Evolutionary conservation across 2,329 filamentous ascomycete species (phyloP).

Genomic region (Epichloe festucae): DNA sequence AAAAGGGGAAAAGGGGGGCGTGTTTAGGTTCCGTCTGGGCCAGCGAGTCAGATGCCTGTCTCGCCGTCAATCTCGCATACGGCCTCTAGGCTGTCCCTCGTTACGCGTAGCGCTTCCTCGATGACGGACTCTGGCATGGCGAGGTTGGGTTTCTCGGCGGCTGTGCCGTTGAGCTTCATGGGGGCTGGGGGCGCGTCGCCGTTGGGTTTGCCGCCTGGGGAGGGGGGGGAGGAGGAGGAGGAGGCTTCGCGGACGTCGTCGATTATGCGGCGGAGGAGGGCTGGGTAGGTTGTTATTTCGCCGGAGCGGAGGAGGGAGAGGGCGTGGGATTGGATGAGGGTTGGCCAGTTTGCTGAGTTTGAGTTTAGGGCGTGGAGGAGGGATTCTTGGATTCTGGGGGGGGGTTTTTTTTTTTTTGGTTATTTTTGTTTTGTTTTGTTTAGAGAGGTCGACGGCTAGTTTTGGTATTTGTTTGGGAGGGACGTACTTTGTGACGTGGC

Average conservation of each 20-base stretch:
- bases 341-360: conserved; percentile 49
- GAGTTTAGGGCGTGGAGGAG: conserved; percentile 50
- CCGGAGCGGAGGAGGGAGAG: conserved; percentile 46
- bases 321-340: conserved; percentile 44
- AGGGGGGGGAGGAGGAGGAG: conserved; percentile 12
- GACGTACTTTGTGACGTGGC: conserved; percentile 44
- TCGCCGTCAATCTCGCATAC: conserved; percentile 28
- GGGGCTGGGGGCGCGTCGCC: conserved; percentile 12
- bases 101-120: conserved; percentile 47
- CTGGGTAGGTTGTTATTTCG: conserved; percentile 46
- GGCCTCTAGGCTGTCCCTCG: conserved; percentile 43
- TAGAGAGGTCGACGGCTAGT: not conserved
- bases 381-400: conserved; percentile 46
- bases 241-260: conserved; percentile 46
- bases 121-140: conserved; percentile 47
- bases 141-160: conserved; percentile 24
- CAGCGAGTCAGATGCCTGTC: conserved; percentile 6
- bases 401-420: no score
- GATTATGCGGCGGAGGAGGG: conserved; percentile 46
- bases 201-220: conserved; percentile 22
- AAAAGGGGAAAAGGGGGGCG: no score
- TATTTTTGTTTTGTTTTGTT: not conserved
- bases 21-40: no score
- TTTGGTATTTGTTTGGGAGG: not conserved
- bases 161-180: conserved; percentile 16